Percentiles rank a stretch among this genome's conserved stretches.
phyloP scores from a whole-genome alignment of 179 eudicot genomes.

The Drosera spatulata region DNA sequence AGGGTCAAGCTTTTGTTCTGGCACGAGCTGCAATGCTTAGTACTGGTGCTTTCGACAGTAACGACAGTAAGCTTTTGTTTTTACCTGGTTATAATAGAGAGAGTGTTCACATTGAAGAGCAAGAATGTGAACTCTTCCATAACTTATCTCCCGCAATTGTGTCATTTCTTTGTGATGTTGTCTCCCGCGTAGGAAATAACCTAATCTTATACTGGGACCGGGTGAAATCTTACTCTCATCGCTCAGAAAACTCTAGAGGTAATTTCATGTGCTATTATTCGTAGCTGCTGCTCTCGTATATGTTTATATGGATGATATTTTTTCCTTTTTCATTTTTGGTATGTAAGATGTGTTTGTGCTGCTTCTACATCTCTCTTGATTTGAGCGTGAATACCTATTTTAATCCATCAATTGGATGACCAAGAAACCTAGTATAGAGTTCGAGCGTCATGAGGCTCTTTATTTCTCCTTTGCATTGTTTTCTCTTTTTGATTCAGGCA shows the following conservation, averaged over 20 bases:
- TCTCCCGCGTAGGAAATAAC: constrained; percentile 66
- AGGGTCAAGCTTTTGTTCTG: constrained; percentile 59
- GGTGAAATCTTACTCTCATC: constrained; percentile 34
- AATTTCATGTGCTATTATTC: constrained; percentile 8
- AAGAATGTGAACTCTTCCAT: constrained; percentile 27
- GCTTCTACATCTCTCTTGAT: too few relatives aligned
- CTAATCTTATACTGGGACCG: constrained; percentile 55
- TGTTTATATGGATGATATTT: background rate
- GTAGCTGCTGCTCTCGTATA: background rate
- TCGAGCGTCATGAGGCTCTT: too few relatives aligned
- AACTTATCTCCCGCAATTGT: constrained; percentile 47
- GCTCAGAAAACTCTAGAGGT: constrained; percentile 42
- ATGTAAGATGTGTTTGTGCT: too few relatives aligned
- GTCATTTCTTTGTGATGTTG: constrained; percentile 78
- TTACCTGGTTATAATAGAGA: constrained; percentile 46
- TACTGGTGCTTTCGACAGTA: constrained; percentile 89
- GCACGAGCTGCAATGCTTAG: constrained; percentile 81
- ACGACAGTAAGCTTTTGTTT: constrained; percentile 74
- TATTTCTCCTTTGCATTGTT: too few relatives aligned
- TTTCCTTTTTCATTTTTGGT: background rate
- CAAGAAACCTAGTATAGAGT: too few relatives aligned
- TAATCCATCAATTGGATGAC: too few relatives aligned
- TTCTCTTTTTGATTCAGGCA: too few relatives aligned
- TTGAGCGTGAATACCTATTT: too few relatives aligned
- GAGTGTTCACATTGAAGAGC: constrained; percentile 15